These are phyloP conservation scores for Gillenia trifoliata DNA, from an alignment of 306 rosid genomes.

Conservation along the genomic window DNA sequence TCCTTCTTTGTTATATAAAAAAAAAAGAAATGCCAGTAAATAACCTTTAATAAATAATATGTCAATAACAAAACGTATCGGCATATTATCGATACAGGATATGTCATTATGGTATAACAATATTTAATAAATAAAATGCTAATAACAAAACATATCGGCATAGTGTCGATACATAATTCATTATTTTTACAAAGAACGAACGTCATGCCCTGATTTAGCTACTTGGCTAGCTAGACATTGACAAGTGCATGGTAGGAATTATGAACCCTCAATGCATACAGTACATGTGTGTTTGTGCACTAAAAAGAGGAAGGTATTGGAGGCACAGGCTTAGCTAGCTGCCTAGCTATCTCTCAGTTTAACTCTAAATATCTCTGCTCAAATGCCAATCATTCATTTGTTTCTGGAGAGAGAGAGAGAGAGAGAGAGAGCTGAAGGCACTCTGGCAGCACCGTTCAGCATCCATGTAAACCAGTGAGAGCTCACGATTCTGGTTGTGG, in stretches of 20 bases:
- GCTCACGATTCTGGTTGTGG: not conserved
- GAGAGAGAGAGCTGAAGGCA: not conserved
- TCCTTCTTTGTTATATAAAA: no score
- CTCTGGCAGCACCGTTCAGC: conserved; percentile 9
- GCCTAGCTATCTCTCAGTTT: not conserved
- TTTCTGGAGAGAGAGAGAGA: not conserved
- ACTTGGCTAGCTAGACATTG: not conserved
- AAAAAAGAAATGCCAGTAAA: no score
- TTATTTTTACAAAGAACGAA: no score
- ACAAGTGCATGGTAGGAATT: no score
- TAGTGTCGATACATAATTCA: no score
- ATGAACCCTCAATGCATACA: not conserved
- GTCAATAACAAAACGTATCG: no score
- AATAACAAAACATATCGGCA: no score
- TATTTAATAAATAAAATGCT: no score
- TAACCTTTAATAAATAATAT: no score
- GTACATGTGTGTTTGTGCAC: conserved; percentile 28
- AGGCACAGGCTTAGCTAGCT: not conserved
- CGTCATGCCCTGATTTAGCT: not conserved
- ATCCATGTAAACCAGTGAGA: conserved; percentile 1
- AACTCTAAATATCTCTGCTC: not conserved
- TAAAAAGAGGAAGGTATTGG: not conserved
- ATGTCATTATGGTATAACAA: no score
- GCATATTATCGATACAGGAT: no score
- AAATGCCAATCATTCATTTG: not conserved